Percentiles rank a stretch among this genome's conserved stretches.
Evolutionary conservation across 192 early-diverging fungal genomes (phyloP).

Genomic region (Linnemannia elongata): DNA sequence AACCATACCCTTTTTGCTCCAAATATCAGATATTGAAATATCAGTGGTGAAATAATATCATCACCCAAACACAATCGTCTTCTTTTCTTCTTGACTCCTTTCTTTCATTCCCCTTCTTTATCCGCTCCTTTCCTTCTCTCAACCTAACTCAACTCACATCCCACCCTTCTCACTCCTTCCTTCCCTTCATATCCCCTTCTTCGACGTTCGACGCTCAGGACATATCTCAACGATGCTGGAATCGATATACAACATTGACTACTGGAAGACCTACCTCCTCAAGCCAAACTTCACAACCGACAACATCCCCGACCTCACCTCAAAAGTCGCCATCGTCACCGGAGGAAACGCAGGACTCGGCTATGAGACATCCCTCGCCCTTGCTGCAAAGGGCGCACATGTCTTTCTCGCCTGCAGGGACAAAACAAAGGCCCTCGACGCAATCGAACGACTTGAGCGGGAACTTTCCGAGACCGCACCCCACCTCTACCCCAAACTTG

Average conservation of each 20-base stretch:
- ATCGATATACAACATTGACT: conserved; percentile 33
- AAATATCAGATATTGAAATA: no score
- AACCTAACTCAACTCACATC: not conserved
- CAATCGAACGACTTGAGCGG: conserved; percentile 45
- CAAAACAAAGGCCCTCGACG: conserved; percentile 12
- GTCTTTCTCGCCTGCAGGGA: conserved; percentile 51
- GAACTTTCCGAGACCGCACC: conserved; percentile 49
- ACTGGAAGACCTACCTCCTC: conserved; percentile 39
- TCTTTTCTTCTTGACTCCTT: not conserved
- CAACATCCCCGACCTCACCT: conserved; percentile 53
- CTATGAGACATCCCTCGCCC: conserved; percentile 38
- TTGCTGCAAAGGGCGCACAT: conserved; percentile 50
- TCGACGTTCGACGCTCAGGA: not conserved
- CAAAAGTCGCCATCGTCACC: conserved; percentile 64
- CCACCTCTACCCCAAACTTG: conserved; percentile 47
- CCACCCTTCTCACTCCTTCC: not conserved
- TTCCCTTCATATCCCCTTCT: not conserved
- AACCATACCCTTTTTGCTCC: no score
- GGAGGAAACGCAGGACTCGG: conserved; percentile 64
- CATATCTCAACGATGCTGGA: conserved; percentile 27
- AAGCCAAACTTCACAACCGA: conserved; percentile 34
- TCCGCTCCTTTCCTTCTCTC: not conserved
- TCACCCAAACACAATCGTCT: no score
- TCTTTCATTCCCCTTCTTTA: not conserved
- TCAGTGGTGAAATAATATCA: no score